phyloP scores from a whole-genome alignment of 441 rosid species.

The Jatropha multifida region DNA sequence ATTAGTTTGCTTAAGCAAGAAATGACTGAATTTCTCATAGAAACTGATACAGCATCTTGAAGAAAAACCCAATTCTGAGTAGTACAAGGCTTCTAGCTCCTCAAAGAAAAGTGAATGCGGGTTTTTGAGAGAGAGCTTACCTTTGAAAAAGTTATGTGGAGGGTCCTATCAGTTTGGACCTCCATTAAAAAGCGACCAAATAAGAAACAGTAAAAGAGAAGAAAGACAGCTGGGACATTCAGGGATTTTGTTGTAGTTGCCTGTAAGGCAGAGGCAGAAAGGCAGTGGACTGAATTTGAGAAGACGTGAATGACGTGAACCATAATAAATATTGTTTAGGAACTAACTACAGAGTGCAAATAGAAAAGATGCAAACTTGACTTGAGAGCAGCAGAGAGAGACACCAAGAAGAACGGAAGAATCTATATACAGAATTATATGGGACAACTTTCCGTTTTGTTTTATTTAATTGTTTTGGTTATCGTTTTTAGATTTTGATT shows the following conservation, averaged over 20 bases:
- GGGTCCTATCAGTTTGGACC: conserved; percentile 1
- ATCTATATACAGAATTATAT: too few relatives aligned
- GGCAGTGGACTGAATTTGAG: too few relatives aligned
- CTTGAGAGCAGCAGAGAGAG: too few relatives aligned
- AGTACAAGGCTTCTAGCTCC: not conserved
- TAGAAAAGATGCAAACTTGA: not conserved
- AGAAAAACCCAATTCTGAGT: not conserved
- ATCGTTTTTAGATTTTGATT: not conserved
- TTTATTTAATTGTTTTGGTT: not conserved
- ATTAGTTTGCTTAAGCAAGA: not conserved
- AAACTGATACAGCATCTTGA: not conserved
- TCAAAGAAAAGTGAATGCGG: not conserved
- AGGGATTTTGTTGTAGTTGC: not conserved
- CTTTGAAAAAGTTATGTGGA: not conserved
- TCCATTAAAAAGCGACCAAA: conserved; percentile 1
- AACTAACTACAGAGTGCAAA: not conserved
- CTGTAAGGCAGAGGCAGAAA: not conserved
- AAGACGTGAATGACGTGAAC: conserved; percentile 28
- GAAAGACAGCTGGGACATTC: conserved; percentile 33
- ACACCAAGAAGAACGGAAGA: not conserved
- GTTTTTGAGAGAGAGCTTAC: conserved; percentile 15
- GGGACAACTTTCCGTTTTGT: too few relatives aligned
- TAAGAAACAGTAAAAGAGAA: not conserved
- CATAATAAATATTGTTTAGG: not conserved
- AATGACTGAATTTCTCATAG: not conserved